Conservation (phyloP, 2,329 filamentous ascomycete genomes). For the Hymenoscyphus occultus region DNA sequence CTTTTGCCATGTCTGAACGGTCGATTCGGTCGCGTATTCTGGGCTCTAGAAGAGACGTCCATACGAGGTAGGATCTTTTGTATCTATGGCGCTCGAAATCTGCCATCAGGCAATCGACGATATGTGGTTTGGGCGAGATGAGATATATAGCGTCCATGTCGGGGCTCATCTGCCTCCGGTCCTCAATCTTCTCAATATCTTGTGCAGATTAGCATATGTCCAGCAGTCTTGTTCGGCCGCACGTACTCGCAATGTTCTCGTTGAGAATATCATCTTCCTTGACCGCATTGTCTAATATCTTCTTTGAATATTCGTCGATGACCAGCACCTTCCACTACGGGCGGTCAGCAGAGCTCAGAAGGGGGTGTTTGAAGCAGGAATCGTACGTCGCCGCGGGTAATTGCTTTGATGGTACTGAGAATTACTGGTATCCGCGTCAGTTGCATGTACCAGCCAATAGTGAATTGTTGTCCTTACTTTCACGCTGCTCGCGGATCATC, state of each 20-base stretch:
- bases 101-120: constrained; percentile 90
- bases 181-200: constrained; percentile 95
- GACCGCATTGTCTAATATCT: constrained; percentile 84
- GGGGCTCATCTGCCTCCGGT: constrained; percentile 75
- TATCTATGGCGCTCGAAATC: constrained; percentile 87
- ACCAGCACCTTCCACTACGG: constrained; percentile 93
- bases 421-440: constrained; percentile 53
- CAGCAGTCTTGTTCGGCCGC: neutral
- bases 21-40: constrained; percentile 72
- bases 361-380: constrained; percentile 2
- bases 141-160: constrained; percentile 96
- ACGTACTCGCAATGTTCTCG: constrained; percentile 84
- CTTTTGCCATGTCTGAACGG: constrained; percentile 62
- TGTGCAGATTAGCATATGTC: constrained; percentile 25
- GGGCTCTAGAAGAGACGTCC: constrained; percentile 74
- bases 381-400: constrained; percentile 77
- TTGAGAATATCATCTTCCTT: constrained; percentile 97
- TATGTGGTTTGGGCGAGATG: constrained; percentile 78
- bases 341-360: constrained; percentile 18
- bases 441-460: constrained; percentile 9
- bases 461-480: constrained; percentile 50
- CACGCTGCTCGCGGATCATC: constrained; percentile 79
- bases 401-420: constrained; percentile 69
- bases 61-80: constrained; percentile 74
- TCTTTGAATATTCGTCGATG: constrained; percentile 78